Evolutionary conservation across 768 basidiomycete genomes (phyloP), one percentile per base, ranked within the genome.

Genomic region (Pleurotus tuber-regium): DNA sequence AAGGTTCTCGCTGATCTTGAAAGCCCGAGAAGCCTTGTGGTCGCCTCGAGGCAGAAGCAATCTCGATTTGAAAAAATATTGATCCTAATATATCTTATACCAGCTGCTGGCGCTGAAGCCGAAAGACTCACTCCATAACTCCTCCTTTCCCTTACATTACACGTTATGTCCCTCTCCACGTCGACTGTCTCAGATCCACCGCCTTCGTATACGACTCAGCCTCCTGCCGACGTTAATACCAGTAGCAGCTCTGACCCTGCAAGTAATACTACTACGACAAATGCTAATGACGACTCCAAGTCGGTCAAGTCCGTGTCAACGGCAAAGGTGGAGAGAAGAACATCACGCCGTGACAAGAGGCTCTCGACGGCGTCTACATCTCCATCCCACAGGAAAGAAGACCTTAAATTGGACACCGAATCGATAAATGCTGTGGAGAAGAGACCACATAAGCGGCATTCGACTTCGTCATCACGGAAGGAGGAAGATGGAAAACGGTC

Each of bases 401-500:
- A 28, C 2, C 29, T 48, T 21, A 48, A 48, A 48, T 10, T 48
- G 30, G 46, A 48, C 24, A 48, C 46, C 23, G 35, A 31, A 29
- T n/a, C n/a, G n/a, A n/a, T n/a, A n/a, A 31, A 48, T 9, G 23
- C 31, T n/a, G 46, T 14, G 61, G 65, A 26, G 62, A 66, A 54
- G 57, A 55, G 53, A 54, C 57, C 50, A 63, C 66, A 25, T 58
- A 60, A 8, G 48, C 64, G 64, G 52, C 61, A 58, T 30, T 61
- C 59, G 28, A 64, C 63, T 23, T 60, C 59, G 12, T 46, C 55
- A 33, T 55, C 64, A 28, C 58, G 61, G 40, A 56, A 52, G 18
- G 65, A 61, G 11, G 54, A 60, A 25, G 60, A 60, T 40, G n/a
- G n/a, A n/a, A n/a, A n/a, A n/a, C 41, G 61, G 25, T 70, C 70